Conservation (phyloP, 2,329 filamentous ascomycete species). For the Colletotrichum liriopes region DNA sequence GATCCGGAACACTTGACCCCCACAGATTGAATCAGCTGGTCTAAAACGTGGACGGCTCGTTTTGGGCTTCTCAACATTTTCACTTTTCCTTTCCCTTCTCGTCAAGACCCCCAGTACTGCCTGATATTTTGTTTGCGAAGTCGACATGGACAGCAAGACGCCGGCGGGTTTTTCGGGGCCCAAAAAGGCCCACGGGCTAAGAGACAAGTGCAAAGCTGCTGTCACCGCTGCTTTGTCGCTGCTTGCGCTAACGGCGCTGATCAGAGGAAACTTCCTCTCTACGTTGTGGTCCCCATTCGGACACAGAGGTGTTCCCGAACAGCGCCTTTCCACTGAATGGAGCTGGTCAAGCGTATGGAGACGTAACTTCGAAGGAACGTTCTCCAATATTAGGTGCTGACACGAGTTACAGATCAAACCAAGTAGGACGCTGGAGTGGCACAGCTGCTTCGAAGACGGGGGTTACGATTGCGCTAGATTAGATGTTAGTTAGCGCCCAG, state of each 20-base stretch:
- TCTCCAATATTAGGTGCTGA: not conserved
- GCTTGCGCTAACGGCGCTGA: conserved; percentile 25
- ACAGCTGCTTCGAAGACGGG: conserved; percentile 50
- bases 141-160: conserved; percentile 23
- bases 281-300: not conserved
- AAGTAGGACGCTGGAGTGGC: conserved; percentile 50
- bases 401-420: conserved; percentile 55
- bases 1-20: conserved; percentile 23
- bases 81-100: not conserved
- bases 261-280: conserved; percentile 20
- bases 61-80: not conserved
- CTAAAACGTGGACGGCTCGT: not conserved
- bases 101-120: not conserved
- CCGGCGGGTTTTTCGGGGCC: not conserved
- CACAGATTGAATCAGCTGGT: conserved; percentile 24
- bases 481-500: conserved; percentile 49
- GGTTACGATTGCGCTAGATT: conserved; percentile 53
- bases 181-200: not conserved
- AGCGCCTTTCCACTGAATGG: conserved; percentile 6
- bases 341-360: conserved; percentile 34
- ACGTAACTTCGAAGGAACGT: no score
- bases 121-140: not conserved
- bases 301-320: not conserved
- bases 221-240: conserved; percentile 21
- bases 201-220: conserved; percentile 5